phyloP scores from a whole-genome alignment of 352 stramenopile genomes.

The Phytophthora podocarpi region DNA sequence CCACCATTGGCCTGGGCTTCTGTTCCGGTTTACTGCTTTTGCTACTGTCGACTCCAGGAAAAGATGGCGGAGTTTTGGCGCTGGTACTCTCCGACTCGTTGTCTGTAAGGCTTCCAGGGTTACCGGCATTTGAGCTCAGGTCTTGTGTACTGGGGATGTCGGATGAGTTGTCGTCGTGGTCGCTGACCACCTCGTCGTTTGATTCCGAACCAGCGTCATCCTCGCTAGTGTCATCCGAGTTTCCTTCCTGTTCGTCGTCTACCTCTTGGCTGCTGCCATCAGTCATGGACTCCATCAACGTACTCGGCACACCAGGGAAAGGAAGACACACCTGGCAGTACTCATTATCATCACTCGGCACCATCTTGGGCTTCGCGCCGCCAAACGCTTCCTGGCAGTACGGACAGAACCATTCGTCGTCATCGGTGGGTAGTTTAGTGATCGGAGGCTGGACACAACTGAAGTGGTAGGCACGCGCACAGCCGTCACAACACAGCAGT shows the following conservation, averaged over 20 bases:
- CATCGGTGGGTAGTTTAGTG: constrained; percentile 45
- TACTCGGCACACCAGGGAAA: constrained; percentile 2
- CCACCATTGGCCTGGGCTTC: neutral
- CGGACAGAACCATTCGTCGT: constrained; percentile 67
- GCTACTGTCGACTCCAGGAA: neutral
- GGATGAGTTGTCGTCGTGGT: constrained; percentile 4
- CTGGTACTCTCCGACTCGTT: constrained; percentile 27
- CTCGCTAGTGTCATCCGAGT: constrained; percentile 17
- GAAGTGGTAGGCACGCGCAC: constrained; percentile 71
- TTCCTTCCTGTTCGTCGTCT: constrained; percentile 11
- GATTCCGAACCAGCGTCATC: neutral
- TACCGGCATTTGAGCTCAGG: constrained; percentile 3
- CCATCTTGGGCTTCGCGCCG: constrained; percentile 15
- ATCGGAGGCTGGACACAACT: constrained; percentile 74
- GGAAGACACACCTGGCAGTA: constrained; percentile 19
- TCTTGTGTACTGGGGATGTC: constrained; percentile 20
- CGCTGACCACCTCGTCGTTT: constrained; percentile 1
- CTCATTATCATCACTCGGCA: constrained; percentile 32
- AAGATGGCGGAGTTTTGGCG: constrained; percentile 12
- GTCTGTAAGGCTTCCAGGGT: constrained; percentile 19
- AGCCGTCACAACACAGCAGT: constrained; percentile 73
- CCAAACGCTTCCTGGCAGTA: constrained; percentile 40
- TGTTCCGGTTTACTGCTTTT: neutral
- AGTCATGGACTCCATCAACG: constrained; percentile 16
- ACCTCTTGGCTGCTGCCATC: constrained; percentile 22